Evolutionary conservation across 2,329 filamentous ascomycete species (phyloP).

Genomic region (Claviceps quebecensis): DNA sequence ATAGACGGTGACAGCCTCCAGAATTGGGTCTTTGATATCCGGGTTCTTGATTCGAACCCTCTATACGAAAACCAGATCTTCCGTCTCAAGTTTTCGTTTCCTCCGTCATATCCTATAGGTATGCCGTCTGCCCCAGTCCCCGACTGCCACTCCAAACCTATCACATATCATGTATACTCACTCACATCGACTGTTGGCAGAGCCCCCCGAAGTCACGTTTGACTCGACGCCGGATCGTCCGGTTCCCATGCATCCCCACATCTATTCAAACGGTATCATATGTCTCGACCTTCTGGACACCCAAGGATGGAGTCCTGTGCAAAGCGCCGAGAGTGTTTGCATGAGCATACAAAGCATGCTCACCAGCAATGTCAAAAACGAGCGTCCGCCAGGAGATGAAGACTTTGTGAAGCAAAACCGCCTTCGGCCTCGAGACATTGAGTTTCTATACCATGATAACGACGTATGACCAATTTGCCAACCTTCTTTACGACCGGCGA

Average conservation of each 20-base stretch:
- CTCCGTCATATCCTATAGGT: constrained; percentile 80
- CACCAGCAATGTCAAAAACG: constrained; percentile 83
- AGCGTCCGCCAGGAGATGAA: constrained; percentile 78
- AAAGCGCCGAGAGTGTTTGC: constrained; percentile 92
- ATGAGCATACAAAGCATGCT: constrained; percentile 98
- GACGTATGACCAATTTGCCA: constrained; percentile 37
- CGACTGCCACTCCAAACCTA: not conserved
- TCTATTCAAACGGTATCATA: constrained; percentile 98
- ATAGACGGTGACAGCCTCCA: constrained; percentile 60
- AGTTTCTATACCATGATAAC: constrained; percentile 89
- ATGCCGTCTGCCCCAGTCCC: constrained; percentile 13
- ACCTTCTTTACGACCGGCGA: not conserved
- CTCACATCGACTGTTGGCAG: constrained; percentile 28
- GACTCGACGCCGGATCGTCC: constrained; percentile 47
- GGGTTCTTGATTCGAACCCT: constrained; percentile 80
- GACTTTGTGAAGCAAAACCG: constrained; percentile 76
- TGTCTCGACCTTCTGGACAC: constrained; percentile 83
- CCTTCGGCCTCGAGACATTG: constrained; percentile 71
- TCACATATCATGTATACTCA: not conserved
- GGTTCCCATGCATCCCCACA: constrained; percentile 91
- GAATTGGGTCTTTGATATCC: constrained; percentile 86
- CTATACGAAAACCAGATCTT: constrained; percentile 71
- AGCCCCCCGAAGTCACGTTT: constrained; percentile 91
- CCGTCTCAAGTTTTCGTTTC: constrained; percentile 78
- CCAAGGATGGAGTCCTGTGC: constrained; percentile 89